Evolutionary conservation across 31 red algal species (phyloP).

Genomic region (Bonnemaisonia californica): DNA sequence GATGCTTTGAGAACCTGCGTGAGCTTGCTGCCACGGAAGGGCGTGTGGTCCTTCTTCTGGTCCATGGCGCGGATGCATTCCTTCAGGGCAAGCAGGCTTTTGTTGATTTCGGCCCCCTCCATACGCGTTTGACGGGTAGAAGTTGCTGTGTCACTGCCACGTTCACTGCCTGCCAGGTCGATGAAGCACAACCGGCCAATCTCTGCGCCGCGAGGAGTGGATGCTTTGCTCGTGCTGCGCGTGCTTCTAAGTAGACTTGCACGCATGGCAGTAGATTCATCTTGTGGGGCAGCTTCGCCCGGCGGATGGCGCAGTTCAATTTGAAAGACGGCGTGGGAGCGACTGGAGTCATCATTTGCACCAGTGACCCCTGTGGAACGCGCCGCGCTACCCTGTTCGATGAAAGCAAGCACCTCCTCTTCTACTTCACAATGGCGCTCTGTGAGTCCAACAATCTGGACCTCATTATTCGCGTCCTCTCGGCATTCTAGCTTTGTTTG

Average conservation of each 20-base stretch:
- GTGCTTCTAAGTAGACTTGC: slow-evolving; percentile 33
- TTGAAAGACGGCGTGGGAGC: slow-evolving; percentile 86
- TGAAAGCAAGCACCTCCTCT: slow-evolving; percentile 62
- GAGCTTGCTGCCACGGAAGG: slow-evolving; percentile 89
- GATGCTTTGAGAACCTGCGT: slow-evolving; percentile 93
- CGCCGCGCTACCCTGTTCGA: slow-evolving; percentile 63
- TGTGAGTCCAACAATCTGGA: slow-evolving; percentile 70
- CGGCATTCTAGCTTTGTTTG: slow-evolving; percentile 67
- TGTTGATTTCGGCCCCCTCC: slow-evolving; percentile 95
- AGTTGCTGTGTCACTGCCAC: slow-evolving; percentile 77
- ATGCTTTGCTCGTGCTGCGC: background rate
- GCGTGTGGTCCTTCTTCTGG: slow-evolving; percentile 77
- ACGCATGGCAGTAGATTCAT: slow-evolving; percentile 37
- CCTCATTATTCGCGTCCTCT: slow-evolving; percentile 75
- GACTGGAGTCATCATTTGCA: slow-evolving; percentile 81
- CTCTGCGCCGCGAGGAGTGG: slow-evolving; percentile 31
- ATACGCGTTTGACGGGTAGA: slow-evolving; percentile 62
- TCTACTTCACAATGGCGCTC: slow-evolving; percentile 56
- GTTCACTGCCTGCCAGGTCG: slow-evolving; percentile 94
- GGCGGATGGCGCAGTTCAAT: slow-evolving; percentile 72
- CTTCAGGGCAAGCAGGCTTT: slow-evolving; percentile 85
- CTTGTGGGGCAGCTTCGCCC: background rate
- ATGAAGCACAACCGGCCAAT: slow-evolving; percentile 82
- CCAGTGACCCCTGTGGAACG: slow-evolving; percentile 76
- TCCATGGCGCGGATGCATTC: slow-evolving; percentile 92